Evolutionary conservation across 176 grass and related monocot genomes (phyloP), one percentile per base, ranked within the genome.

Genomic region (Cocos nucifera): DNA sequence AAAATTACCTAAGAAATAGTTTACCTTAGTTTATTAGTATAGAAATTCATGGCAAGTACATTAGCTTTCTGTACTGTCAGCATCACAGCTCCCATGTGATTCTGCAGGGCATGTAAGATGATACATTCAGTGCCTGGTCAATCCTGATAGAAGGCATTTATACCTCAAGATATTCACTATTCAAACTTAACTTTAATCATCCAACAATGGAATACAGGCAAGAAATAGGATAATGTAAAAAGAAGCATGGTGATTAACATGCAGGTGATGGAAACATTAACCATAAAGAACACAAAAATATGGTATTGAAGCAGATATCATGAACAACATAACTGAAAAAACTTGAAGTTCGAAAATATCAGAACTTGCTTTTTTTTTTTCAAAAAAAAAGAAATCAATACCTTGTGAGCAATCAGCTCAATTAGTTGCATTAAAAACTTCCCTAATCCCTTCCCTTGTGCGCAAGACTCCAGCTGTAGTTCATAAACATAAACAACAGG

Each of bases 21-120:
- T 79, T 65, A 97, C 92, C 79, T 70, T 58, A 97, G 83, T 49
- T 85, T 91, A 8, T 10, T 65, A 19, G 64, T 74, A 57, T 88
- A 92, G 75, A 97, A 97, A 76, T 30, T 67, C 80, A 97, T 78
- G 53, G 84, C 93, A 56, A 24, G 28, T 0, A 61, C 30, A 57
- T 91, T 91, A 69, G 75, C 56, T 69, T 97, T 97, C 67, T 97
- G 93, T 78, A 97, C 87, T 58, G 87, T 97, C 61, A 97, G 78
- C 87, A 92, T 77, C 44, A 97, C 81, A 58, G 76, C 84, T 62
- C 78, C 78, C 81, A 91, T 85, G 63, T 85, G 70, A 54, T 73
- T 83, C 93, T 97, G 61, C 57, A 72, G 44, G 66, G 73, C 56
- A 17, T n/a, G 66, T 7, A 57, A 57, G 22, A 68, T 48, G 24